These are phyloP conservation scores for Gossypium aridum DNA, from an alignment of 441 rosid species.

Conservation along the genomic window DNA sequence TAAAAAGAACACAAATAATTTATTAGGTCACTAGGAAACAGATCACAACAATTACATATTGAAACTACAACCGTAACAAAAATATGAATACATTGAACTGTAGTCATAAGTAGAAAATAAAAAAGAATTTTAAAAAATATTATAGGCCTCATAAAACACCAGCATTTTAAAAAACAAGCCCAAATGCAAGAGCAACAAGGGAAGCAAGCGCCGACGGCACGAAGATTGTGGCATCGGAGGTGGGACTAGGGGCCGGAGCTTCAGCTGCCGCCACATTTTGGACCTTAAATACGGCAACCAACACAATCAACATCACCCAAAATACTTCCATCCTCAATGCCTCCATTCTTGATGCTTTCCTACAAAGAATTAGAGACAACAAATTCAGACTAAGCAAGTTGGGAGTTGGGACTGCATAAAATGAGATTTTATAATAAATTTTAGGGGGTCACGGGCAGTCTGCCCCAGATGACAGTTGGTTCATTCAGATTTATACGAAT, in stretches of 20 bases:
- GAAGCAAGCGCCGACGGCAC: constrained; percentile 43
- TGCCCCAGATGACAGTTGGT: neutral
- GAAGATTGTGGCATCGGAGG: constrained; percentile 36
- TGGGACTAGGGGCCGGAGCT: constrained; percentile 47
- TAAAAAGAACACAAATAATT: neutral
- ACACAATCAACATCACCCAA: constrained; percentile 24
- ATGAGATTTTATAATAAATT: neutral
- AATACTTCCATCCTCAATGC: constrained; percentile 40
- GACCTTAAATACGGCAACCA: constrained; percentile 27
- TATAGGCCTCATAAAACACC: neutral
- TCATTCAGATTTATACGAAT: neutral
- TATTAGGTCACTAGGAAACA: neutral
- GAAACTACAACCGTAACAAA: neutral
- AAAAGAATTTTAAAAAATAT: neutral
- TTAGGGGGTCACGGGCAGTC: neutral
- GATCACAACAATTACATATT: constrained; percentile 9
- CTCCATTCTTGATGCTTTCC: constrained; percentile 26
- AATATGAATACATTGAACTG: neutral
- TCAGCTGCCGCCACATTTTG: constrained; percentile 41
- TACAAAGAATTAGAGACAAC: neutral
- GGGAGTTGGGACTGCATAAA: neutral
- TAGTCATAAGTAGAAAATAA: neutral
- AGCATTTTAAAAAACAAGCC: constrained; percentile 28
- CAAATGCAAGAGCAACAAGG: constrained; percentile 35
- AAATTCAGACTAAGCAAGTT: neutral